Base-by-base conservation (phyloP, 2,329 filamentous ascomycete genomes). In the Emergomyces africanus region DNA sequence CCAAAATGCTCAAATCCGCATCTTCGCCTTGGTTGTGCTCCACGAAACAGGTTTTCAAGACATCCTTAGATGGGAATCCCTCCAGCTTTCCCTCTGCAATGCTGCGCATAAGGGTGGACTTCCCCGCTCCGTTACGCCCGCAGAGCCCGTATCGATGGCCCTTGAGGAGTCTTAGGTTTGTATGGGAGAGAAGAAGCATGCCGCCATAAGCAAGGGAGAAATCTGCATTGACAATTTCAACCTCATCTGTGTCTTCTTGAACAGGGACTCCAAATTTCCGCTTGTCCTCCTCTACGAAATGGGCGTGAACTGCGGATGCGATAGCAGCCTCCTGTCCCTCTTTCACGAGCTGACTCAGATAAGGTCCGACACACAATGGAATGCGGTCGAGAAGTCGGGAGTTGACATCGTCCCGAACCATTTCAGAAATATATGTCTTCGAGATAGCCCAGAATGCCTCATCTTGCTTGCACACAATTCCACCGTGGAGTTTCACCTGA, bases 1-100 rank as follows among this genome's bases (percentile, higher is more conserved):
- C 88, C 20, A 97, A 80, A 69, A 99, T 97, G 75, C 86, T 96
- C 62, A 97, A 87, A 63, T 97, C 91, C 41, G 94, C 92, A 75
- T 96, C 92, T 74, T 97, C 94, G 59, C 94, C 94, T 76, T 99
- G 92, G 77, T 97, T 97, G 79, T 99, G 94, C 79, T 99, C 94
- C 49, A 99, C 94, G 70, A 97, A 99, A 77, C 92, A 97, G 12
- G 92, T 97, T 67, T 89, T 88, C 68, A 99, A 85, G 61, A 91
- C 87, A 64, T 96, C 90, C 71, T 94, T 90, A 18, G 90, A 80
- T 42, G 94, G 94, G 78, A 99, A 99, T 9, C 94, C 94, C 75
- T 99, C 94, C 3, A 99, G 82, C 80, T 99, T 99, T 70, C 91
- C 92, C 61, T 87, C 87, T 56, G 94, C 89, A 68, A 99, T 99